Evolutionary conservation across 257 asterid species (phyloP).

Genomic region (Nicotiana otophora): DNA sequence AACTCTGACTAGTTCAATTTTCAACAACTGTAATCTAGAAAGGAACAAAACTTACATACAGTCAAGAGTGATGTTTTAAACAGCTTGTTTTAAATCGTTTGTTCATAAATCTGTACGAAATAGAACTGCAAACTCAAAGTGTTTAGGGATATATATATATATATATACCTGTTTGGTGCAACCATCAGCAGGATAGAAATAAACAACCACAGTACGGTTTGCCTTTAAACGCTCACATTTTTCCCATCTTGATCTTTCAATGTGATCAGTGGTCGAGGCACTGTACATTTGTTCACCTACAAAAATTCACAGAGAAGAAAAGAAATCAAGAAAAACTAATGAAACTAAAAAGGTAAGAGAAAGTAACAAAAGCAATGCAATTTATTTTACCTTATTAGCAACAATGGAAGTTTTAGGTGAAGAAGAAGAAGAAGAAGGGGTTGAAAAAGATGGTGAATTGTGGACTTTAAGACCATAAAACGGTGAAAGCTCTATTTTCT

Average conservation of each 20-base stretch:
- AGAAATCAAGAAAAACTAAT: not conserved
- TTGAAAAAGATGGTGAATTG: conserved; percentile 25
- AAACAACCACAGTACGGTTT: too few relatives aligned
- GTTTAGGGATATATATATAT: too few relatives aligned
- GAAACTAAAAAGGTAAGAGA: not conserved
- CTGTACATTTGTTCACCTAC: not conserved
- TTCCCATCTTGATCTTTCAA: too few relatives aligned
- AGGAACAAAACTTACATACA: not conserved
- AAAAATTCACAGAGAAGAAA: not conserved
- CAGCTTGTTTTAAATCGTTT: too few relatives aligned
- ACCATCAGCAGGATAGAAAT: too few relatives aligned
- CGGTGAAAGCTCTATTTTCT: too few relatives aligned
- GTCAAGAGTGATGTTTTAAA: not conserved
- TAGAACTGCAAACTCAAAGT: conserved; percentile 23
- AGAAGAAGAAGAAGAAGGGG: not conserved
- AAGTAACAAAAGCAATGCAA: not conserved
- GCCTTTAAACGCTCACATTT: too few relatives aligned
- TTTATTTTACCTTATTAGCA: conserved; percentile 2
- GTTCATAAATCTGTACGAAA: too few relatives aligned
- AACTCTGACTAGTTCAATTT: not conserved
- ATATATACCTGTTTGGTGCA: too few relatives aligned
- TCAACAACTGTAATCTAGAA: not conserved
- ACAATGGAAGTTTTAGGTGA: too few relatives aligned
- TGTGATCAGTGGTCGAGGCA: too few relatives aligned
- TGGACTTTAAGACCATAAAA: conserved; percentile 61